Conservation (phyloP, 2,329 filamentous ascomycete species). For the Arthroderma sp. region DNA sequence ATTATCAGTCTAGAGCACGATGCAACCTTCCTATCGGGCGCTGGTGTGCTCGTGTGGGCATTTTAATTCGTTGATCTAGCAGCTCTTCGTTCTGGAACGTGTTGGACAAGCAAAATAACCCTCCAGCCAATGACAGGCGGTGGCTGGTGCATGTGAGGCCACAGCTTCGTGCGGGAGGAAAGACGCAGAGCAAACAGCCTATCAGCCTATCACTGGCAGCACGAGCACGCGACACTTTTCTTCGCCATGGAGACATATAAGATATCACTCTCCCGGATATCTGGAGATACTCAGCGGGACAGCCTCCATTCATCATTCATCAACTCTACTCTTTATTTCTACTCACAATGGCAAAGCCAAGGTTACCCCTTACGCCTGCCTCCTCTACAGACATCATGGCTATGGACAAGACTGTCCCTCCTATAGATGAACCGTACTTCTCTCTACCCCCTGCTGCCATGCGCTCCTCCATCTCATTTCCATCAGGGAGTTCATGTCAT, state of each 20-base stretch:
- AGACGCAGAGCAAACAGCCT: background rate
- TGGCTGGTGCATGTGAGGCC: background rate
- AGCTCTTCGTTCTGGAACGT: too few relatives aligned
- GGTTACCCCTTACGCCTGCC: slow-evolving; percentile 60
- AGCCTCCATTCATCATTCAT: background rate
- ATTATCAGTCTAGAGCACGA: too few relatives aligned
- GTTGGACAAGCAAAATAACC: too few relatives aligned
- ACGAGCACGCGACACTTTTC: slow-evolving; percentile 12
- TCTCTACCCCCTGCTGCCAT: slow-evolving; percentile 59
- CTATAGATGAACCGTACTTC: slow-evolving; percentile 50
- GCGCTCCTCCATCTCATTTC: slow-evolving; percentile 10
- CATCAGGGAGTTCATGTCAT: slow-evolving; percentile 32
- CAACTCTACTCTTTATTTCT: background rate
- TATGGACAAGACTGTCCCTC: slow-evolving; percentile 11
- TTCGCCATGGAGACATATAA: background rate
- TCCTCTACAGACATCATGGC: slow-evolving; percentile 68
- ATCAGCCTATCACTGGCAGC: slow-evolving; percentile 13
- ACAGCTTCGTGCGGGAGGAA: slow-evolving; percentile 5
- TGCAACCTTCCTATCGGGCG: too few relatives aligned
- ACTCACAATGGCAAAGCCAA: slow-evolving; percentile 48
- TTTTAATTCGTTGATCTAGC: too few relatives aligned
- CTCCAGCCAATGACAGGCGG: too few relatives aligned
- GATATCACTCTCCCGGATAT: background rate
- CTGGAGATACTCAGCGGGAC: background rate
- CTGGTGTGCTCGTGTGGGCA: too few relatives aligned